Evolutionary conservation across 2,329 filamentous ascomycete species (phyloP), one percentile per base, ranked within the genome.

Genomic region (Fusarium agapanthi): DNA sequence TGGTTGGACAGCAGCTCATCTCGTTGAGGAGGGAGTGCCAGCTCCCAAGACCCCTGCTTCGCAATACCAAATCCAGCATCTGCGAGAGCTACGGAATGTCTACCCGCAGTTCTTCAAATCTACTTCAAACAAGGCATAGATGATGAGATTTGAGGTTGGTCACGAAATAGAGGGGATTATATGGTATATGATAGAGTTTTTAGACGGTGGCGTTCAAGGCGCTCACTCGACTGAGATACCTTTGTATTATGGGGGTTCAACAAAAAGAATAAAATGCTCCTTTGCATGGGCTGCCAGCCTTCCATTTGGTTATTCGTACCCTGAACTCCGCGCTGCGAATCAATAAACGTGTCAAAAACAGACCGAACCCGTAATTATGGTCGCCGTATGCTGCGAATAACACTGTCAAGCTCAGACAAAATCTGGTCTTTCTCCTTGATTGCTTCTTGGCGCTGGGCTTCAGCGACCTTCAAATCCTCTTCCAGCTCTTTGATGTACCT

Each of bases 71-170:
- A 93, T 99, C 73, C 86, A 88, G 48, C 88, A 90, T 78, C 83
- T 99, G 34, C 87, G 93, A 72, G 93, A 98, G 78, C 84, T 99
- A 65, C 89, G 93, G 50, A 84, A 84, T 1, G 82, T 93, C 16
- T 98, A 95, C 74, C 95, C 96, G 0, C 90, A 97, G 64, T 90
- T 97, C 70, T 98, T 99, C 86, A 96, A 93, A 81, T 83, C 83
- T 10, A 76, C 72, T 24, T 76, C 76, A 8, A 34, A 53, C 73
- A 58, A 54, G 51, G 35, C 16, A 56, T 53, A 45, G 7, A 41
- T 34, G 30, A 32, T 28, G 30, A 43, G 28, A 45, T 53, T 55
- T 13, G 28, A n/a, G 35, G 35, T 56, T 15, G 24, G n/a, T 35
- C n/a, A 41, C 24, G 24, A 22, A 28, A 20, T 45, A 57, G 40